A percentile compares a stretch with the other conserved stretches of the same genome.
phyloP scores from a whole-genome alignment of 2,329 filamentous ascomycete genomes.

The Fusarium poae region DNA sequence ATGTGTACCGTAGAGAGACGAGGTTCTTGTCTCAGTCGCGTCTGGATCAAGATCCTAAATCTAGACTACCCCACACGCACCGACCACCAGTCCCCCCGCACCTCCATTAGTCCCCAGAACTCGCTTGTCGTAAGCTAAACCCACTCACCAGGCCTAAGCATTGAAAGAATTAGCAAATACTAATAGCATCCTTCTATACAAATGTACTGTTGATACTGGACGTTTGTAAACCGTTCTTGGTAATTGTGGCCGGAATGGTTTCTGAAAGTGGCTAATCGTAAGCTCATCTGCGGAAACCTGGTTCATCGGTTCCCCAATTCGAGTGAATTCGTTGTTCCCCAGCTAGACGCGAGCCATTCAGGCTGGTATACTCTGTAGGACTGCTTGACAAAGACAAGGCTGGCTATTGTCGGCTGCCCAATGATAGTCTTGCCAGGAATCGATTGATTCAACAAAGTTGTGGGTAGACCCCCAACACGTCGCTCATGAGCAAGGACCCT shows the following conservation, averaged over 20 bases:
- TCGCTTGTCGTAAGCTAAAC: slow-evolving; percentile 32
- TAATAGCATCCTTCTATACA: slow-evolving; percentile 3
- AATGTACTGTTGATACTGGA: not conserved
- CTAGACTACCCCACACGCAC: slow-evolving; percentile 48
- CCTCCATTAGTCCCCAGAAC: slow-evolving; percentile 41
- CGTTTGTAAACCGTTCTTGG: slow-evolving; percentile 17
- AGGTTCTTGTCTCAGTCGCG: slow-evolving; percentile 11
- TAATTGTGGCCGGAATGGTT: slow-evolving; percentile 1
- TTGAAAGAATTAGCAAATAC: slow-evolving; percentile 21
- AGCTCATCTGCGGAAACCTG: not conserved
- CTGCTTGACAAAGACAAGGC: slow-evolving; percentile 17
- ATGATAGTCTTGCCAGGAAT: slow-evolving; percentile 5
- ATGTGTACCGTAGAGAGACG: slow-evolving; percentile 24
- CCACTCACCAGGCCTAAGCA: not conserved
- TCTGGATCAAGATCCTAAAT: slow-evolving; percentile 36
- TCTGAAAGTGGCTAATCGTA: not conserved
- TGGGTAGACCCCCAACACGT: slow-evolving; percentile 32
- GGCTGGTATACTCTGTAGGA: slow-evolving; percentile 6
- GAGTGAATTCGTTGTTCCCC: slow-evolving; percentile 1
- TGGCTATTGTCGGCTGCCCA: slow-evolving; percentile 7
- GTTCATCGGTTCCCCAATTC: slow-evolving; percentile 3
- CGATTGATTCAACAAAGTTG: slow-evolving; percentile 31
- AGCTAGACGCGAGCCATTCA: slow-evolving; percentile 13
- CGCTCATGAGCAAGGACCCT: slow-evolving; percentile 34
- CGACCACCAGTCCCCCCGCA: slow-evolving; percentile 47